Evolutionary conservation across 192 early-diverging fungal species (phyloP), one percentile per base, ranked within the genome.

Genomic region (Phlyctochytrium bullatum): DNA sequence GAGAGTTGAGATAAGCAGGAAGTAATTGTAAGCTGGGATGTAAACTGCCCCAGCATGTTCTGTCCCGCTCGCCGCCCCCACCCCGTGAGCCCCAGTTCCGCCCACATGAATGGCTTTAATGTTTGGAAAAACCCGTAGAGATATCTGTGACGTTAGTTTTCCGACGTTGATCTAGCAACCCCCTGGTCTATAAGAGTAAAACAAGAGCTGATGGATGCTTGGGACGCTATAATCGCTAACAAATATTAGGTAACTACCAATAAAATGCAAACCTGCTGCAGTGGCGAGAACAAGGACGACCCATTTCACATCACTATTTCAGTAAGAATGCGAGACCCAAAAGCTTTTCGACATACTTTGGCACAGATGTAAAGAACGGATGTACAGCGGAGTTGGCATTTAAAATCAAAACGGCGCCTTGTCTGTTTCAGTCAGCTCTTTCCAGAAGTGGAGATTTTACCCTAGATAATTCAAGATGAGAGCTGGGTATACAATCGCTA

Each of bases 141-240:
- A 78, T 62, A 85, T 85, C 79, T 78, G 52, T 2, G 20, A 20
- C 61, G 25, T 20, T 32, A 1, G 23, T 30, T n/a, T 12, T 17
- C 60, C 20, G 30, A 34, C 24, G 17, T 31, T 20, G 52, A 73
- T 53, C n/a, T n/a, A n/a, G n/a, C n/a, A 36, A 80, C 75, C 12
- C 75, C 76, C 65, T 86, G 84, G 72, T 76, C 67, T 34, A 86
- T 69, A 27, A 86, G 54, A 30, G 76, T 76, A 62, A 85, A 84
- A 57, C 76, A 78, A 12, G 75, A 83, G 29, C 74, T 75, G 40
- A 86, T 84, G 53, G 79, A 74, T 10, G 83, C 80, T 64, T 86
- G 84, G 27, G 83, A 86, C 27, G 83, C 84, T 23, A 86, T 74
- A 59, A 86, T 86, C 4, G 84, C 78, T 73, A 47, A 2, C n/a